Evolutionary conservation across 495 filamentous ascomycete species (phyloP).

Genomic region (Penicillium dipodomyicola): DNA sequence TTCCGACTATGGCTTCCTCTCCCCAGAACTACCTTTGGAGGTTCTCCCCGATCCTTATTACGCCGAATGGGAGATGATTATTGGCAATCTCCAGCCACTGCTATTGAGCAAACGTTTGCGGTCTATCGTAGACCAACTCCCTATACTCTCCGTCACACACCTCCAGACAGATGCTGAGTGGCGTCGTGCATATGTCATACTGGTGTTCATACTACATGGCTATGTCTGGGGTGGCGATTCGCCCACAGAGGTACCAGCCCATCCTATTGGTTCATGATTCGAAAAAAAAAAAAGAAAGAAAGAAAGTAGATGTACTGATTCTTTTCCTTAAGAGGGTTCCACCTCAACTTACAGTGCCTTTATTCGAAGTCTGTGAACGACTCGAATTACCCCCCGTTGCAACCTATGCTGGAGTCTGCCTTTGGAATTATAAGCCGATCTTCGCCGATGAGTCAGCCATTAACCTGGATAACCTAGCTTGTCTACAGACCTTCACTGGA

Average conservation of each 20-base stretch:
- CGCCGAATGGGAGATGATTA: constrained; percentile 83
- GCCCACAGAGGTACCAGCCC: constrained; percentile 65
- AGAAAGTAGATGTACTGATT: constrained; percentile 15
- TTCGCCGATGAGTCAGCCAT: constrained; percentile 78
- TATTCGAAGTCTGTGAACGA: constrained; percentile 71
- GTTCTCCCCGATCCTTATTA: constrained; percentile 85
- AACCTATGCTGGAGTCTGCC: constrained; percentile 84
- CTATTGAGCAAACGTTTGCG: constrained; percentile 80
- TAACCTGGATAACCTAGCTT: constrained; percentile 78
- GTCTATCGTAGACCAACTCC: constrained; percentile 70
- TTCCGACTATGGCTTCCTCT: constrained; percentile 82
- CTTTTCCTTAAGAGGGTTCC: constrained; percentile 66
- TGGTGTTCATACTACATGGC: constrained; percentile 85
- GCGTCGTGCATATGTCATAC: constrained; percentile 83
- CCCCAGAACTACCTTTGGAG: constrained; percentile 74
- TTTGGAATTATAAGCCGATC: constrained; percentile 96
- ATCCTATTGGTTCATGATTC: not conserved
- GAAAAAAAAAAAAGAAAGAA: too few relatives aligned
- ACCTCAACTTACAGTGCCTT: constrained; percentile 76
- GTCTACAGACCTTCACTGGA: constrained; percentile 88
- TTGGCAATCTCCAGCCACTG: constrained; percentile 79
- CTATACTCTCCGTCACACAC: constrained; percentile 74
- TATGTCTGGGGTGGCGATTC: constrained; percentile 93
- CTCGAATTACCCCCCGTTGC: constrained; percentile 92
- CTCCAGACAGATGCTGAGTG: constrained; percentile 83